Evolutionary conservation across 768 basidiomycete genomes (phyloP), one percentile per base, ranked within the genome.

Genomic region (Leccinellum rugosiceps): DNA sequence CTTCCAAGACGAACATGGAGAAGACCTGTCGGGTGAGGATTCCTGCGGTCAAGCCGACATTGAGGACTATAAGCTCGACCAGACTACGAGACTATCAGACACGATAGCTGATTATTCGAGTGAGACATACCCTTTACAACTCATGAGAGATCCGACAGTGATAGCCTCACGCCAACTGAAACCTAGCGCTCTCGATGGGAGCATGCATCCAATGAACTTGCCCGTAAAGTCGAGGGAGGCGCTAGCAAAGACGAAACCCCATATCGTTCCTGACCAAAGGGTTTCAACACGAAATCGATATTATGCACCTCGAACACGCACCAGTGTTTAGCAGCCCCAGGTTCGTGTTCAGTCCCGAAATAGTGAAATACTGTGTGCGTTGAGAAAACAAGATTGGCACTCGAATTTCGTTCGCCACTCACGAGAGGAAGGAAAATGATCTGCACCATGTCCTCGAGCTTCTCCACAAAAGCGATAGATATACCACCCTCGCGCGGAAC

Each of bases 11-110:
- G 65, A 98, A 95, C 92, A 97, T 98, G 1, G 92, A 91, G 76
- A 98, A 96, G 13, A 97, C 88, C 15, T 81, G 79, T 75, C 77
- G 78, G 1, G 84, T 80, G 48, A 98, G 78, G 60, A 96, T 94
- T 0, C 81, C 80, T 6, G 91, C 93, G 2, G 80, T 76, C 13
- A 95, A 75, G 2, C 96, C 95, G 61, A 98, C 92, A 63, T 98
- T 99, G 60, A 98, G 86, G 11, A 98, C 96, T 65, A 98, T 97
- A 47, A 98, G 77, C 65, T 97, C 95, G 10, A 98, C 92, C 4
- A 97, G 79, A 45, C 90, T 91, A 50, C 19, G 15, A 4, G 30
- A 53, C 19, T 31, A 19, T 65, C 23, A 65, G 59, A 52, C 26
- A 57, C 2, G 2, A 19, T 9, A 15, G 56, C 50, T 32, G 34